Evolutionary conservation across 2,329 filamentous ascomycete genomes (phyloP), one percentile per base, ranked within the genome.

Genomic region (Sclerotinia spermophila): DNA sequence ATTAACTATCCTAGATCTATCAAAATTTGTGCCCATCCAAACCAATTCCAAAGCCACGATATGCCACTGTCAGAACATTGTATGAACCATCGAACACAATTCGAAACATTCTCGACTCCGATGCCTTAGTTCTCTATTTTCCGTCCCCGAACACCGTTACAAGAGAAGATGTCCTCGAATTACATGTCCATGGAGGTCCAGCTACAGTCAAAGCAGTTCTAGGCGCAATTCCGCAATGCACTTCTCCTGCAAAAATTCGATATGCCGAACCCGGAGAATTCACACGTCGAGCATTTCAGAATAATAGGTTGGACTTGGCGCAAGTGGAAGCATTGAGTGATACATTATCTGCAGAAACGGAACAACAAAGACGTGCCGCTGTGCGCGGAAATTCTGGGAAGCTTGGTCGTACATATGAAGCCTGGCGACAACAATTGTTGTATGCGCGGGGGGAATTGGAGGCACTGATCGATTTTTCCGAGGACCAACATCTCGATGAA

Each of bases 181-280:
- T 99, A 7, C 96, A 99, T 77, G 87, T 97, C n/a, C 96, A 99
- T 78, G 96, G 96, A 40, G 95, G 96, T 0, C 86, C 90, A 3
- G 96, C 96, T 2, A 94, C 96, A 8, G 91, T 97, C 59, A 94
- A 92, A 77, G 93, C 95, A 2, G 92, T 97, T 0, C 84, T 99
- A 3, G 82, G 87, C 35, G 93, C 94, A 6, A 92, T 99, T 70
- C 86, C 92, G 0, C 81, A 81, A 58, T 88, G 85, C 74, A 73
- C 72, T 0, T 75, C 72, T 30, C 35, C 75, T 68, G 56, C 38
- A 51, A 61, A 56, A 24, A 89, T 97, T 71, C 92, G 94, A 42
- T 97, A 97, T 79, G 96, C 96, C 3, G 95, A 97, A 78, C 91
- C 96, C 0, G 96, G 96, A 69, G 96, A 99, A 79, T 99, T 99